phyloP scores from a whole-genome alignment of 2,329 filamentous ascomycete genomes.

The Fusarium humuli region DNA sequence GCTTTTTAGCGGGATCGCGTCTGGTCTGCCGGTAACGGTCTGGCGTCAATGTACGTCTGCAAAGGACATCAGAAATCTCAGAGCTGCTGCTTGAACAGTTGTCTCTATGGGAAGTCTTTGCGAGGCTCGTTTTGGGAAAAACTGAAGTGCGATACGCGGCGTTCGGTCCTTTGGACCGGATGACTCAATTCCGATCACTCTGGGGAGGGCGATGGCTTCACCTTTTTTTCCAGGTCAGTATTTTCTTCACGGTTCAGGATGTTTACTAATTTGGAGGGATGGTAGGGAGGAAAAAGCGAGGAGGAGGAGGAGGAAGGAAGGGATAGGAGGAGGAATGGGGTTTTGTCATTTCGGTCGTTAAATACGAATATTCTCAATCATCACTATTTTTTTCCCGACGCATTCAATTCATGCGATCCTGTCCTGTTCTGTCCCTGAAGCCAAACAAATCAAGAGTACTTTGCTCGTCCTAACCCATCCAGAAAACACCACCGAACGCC shows the following conservation, averaged over 20 bases:
- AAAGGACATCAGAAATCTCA: constrained; percentile 95
- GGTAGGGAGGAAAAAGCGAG: neutral
- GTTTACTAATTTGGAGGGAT: constrained; percentile 42
- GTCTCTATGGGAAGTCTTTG: constrained; percentile 89
- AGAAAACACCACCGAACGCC: constrained; percentile 30
- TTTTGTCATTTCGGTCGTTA: constrained; percentile 39
- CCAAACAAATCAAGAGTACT: constrained; percentile 15
- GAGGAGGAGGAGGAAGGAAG: neutral
- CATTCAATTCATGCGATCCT: neutral
- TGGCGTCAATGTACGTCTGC: constrained; percentile 84
- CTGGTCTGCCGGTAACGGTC: constrained; percentile 85
- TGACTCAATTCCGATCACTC: constrained; percentile 95
- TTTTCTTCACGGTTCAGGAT: constrained; percentile 33
- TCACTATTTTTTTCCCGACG: constrained; percentile 13
- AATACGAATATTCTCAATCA: constrained; percentile 25
- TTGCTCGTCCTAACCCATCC: constrained; percentile 4
- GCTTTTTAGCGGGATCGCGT: constrained; percentile 21
- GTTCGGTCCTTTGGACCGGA: constrained; percentile 59
- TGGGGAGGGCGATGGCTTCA: constrained; percentile 77
- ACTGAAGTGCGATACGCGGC: constrained; percentile 98
- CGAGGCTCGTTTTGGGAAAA: constrained; percentile 79
- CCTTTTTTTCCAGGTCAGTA: constrained; percentile 49
- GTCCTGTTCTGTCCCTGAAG: neutral
- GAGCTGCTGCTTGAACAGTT: constrained; percentile 50
- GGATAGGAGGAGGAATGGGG: constrained; percentile 27